A percentile compares a stretch with the other conserved stretches of the same genome.
Conservation (phyloP, 2,329 filamentous ascomycete species). For the Chaetomiaceae sp. region DNA sequence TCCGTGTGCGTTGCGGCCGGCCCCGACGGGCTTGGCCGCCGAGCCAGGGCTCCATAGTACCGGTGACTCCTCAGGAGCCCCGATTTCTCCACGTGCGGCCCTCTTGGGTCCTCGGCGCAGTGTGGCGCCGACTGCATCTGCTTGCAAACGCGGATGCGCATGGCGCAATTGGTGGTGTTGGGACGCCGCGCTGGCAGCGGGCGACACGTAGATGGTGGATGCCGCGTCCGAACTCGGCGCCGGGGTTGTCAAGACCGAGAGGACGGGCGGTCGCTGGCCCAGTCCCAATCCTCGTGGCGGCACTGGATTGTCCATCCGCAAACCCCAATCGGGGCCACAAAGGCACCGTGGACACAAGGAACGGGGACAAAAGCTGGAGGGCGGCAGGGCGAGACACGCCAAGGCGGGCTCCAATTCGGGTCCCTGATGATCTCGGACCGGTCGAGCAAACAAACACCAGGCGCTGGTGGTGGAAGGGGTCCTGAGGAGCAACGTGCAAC, state of each 20-base stretch:
- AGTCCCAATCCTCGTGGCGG: background rate
- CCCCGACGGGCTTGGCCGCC: background rate
- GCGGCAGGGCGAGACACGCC: too few relatives aligned
- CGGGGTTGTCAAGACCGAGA: slow-evolving; percentile 3
- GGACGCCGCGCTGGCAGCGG: background rate
- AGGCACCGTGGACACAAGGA: background rate
- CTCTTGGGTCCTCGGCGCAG: slow-evolving; percentile 6
- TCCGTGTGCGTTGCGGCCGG: slow-evolving; percentile 4
- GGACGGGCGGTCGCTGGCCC: slow-evolving; percentile 5
- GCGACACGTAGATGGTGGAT: slow-evolving; percentile 23
- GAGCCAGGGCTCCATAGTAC: background rate
- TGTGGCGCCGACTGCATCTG: background rate
- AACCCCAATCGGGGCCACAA: background rate
- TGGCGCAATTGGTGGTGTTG: background rate
- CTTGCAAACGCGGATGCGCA: background rate
- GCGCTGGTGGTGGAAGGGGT: too few relatives aligned
- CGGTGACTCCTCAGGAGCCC: slow-evolving; percentile 1
- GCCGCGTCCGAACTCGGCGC: slow-evolving; percentile 12
- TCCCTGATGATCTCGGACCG: too few relatives aligned
- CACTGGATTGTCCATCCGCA: slow-evolving; percentile 5
- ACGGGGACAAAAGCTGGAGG: too few relatives aligned
- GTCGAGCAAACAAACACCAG: too few relatives aligned
- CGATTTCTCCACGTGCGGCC: slow-evolving; percentile 6
- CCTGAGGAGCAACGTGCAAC: background rate
- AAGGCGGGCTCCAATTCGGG: too few relatives aligned